Conservation (phyloP, 352 stramenopile genomes). For the Phytopythium helicoides region DNA sequence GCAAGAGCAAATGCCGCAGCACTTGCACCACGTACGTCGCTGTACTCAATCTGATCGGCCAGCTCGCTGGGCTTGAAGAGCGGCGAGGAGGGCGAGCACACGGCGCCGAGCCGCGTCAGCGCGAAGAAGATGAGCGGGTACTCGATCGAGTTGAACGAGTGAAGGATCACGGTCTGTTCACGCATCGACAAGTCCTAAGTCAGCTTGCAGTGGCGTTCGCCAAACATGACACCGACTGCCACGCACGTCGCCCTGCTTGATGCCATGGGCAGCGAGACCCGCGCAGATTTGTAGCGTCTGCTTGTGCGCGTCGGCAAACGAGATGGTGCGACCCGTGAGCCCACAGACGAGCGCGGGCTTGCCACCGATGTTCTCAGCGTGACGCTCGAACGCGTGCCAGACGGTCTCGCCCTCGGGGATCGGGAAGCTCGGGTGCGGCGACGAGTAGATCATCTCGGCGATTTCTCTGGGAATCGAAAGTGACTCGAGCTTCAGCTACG, state of each 20-base stretch:
- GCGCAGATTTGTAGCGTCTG: conserved; percentile 28
- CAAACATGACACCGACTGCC: conserved; percentile 14
- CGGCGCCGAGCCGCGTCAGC: conserved; percentile 38
- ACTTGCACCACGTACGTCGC: conserved; percentile 19
- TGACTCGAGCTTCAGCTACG: too few species aligned
- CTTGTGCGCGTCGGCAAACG: conserved; percentile 28
- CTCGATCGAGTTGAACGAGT: conserved; percentile 60
- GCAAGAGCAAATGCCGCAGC: background rate
- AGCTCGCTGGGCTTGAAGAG: conserved; percentile 38
- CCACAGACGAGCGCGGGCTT: conserved; percentile 42
- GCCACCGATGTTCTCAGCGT: conserved; percentile 20
- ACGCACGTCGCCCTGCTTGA: conserved; percentile 39
- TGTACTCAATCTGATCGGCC: conserved; percentile 27
- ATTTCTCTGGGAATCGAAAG: too few species aligned
- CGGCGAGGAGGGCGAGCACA: conserved; percentile 40
- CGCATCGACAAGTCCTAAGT: background rate
- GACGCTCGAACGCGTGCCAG: conserved; percentile 36
- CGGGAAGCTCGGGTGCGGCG: conserved; percentile 15
- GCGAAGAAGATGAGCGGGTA: conserved; percentile 55
- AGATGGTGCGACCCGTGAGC: conserved; percentile 34
- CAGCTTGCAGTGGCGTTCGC: background rate
- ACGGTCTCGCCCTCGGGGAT: conserved; percentile 38
- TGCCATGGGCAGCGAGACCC: conserved; percentile 31
- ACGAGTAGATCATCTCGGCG: conserved; percentile 36
- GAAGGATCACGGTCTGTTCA: conserved; percentile 43